Percentiles rank a stretch among this genome's conserved stretches.
Conservation (phyloP, 257 asterid species). For the Ocimum tenuiflorum region DNA sequence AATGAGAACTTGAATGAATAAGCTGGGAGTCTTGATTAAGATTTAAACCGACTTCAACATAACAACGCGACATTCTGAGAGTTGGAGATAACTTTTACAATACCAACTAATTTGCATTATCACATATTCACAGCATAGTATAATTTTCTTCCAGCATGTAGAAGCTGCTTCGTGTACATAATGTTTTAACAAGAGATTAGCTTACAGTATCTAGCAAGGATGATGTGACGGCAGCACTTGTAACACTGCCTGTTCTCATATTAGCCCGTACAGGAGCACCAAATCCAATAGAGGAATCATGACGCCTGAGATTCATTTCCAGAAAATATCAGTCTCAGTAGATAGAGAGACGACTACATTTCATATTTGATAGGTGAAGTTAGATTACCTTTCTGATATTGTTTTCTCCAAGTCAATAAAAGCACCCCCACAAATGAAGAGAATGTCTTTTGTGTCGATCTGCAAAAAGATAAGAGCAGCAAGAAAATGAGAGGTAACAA, state of each 20-base stretch:
- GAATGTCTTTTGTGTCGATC: constrained; percentile 98
- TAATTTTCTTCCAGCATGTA: background rate
- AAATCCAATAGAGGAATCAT: constrained; percentile 96
- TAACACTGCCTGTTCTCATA: constrained; percentile 76
- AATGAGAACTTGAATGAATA: background rate
- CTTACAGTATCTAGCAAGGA: constrained; percentile 86
- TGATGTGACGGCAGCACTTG: constrained; percentile 79
- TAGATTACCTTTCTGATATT: constrained; percentile 79
- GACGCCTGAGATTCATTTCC: constrained; percentile 59
- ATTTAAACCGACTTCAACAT: background rate
- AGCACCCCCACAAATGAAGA: constrained; percentile 97
- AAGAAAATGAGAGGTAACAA: background rate
- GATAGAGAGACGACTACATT: background rate
- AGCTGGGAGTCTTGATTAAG: background rate
- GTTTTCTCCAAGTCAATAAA: constrained; percentile 96
- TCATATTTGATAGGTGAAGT: background rate
- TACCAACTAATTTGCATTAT: background rate
- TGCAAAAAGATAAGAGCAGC: constrained; percentile 22
- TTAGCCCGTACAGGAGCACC: constrained; percentile 96
- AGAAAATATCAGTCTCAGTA: constrained; percentile 14
- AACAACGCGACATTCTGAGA: background rate
- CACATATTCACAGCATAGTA: background rate
- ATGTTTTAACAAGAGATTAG: too few species aligned
- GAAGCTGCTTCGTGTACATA: background rate
- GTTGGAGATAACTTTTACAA: background rate